Evolutionary conservation across 2,329 filamentous ascomycete genomes (phyloP), one percentile per base, ranked within the genome.

Genomic region (Coniochaeta hoffmannii): DNA sequence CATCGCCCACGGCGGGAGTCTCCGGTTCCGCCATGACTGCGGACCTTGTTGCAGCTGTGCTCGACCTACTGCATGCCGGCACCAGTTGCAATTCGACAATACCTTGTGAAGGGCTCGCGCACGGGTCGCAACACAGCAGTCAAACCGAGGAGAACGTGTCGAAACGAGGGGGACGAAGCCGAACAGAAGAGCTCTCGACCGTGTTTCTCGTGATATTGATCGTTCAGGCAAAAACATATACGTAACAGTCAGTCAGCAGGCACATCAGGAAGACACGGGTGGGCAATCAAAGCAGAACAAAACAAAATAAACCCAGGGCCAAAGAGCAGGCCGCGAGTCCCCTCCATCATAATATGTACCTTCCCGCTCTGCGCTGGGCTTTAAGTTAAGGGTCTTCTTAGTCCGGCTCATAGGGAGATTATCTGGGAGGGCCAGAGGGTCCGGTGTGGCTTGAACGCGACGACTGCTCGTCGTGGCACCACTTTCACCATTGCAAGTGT

Each of bases 1-100:
- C 76, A 44, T 78, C 71, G 15, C 67, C 68, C 51, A 68, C 61
- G 35, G 60, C 61, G 46, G 60, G 59, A 53, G 57, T 65, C 56
- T 60, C 61, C 49, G 66, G 63, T 50, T 65, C 67, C 32, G 66
- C 65, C 30, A 52, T 55, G 34, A 51, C 28, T 19, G 32, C 49
- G 19, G 14, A 53, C 31, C 41, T 28, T 1, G 41, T 26, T 46
- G 22, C 41, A 12, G 41, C 41, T 4, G 41, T 22, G 41, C 41
- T 26, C 41, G 41, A 46, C 41, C 41, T 46, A 46, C 41, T 24
- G 41, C 41, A 46, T 46, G 11, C 41, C 41, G 41, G 41, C 41
- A n/a, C n/a, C n/a, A 28, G 24, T 28, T 22, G 41, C 41, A 46
- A 46, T 26, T 15, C 41, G 41, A 46, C 15, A 15, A 6, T 28